phyloP scores from a whole-genome alignment of 2,329 filamentous ascomycete species.

The Verticillium nubilum region DNA sequence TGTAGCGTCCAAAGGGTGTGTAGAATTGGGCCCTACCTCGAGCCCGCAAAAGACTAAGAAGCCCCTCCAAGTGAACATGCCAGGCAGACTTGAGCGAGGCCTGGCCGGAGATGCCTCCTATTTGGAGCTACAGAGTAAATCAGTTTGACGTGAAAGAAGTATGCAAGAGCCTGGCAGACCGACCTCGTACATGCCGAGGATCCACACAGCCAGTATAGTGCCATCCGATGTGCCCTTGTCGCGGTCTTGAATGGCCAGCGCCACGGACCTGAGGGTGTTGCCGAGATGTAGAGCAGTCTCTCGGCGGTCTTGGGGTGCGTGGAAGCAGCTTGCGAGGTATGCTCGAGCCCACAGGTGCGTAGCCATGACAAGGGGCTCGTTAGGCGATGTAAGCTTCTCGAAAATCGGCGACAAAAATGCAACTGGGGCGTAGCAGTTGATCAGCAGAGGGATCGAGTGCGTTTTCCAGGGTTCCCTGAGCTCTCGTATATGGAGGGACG shows the following conservation, averaged over 20 bases:
- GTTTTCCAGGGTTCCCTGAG: slow-evolving; percentile 31
- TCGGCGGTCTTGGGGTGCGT: slow-evolving; percentile 22
- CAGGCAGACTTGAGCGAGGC: slow-evolving; percentile 23
- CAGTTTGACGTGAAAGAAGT: neutral
- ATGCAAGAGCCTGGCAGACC: neutral
- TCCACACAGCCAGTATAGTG: slow-evolving; percentile 33
- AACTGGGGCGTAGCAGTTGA: slow-evolving; percentile 29
- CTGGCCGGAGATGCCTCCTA: slow-evolving; percentile 25
- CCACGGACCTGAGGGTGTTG: slow-evolving; percentile 29
- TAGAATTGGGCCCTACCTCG: slow-evolving; percentile 22
- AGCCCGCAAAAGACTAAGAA: slow-evolving; percentile 29
- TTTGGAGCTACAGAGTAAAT: slow-evolving; percentile 20
- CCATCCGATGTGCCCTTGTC: slow-evolving; percentile 21
- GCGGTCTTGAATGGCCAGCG: slow-evolving; percentile 25
- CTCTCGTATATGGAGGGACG: slow-evolving; percentile 1
- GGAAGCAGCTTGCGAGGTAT: slow-evolving; percentile 29
- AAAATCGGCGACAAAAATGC: slow-evolving; percentile 27
- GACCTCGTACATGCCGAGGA: slow-evolving; percentile 34
- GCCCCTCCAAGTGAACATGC: slow-evolving; percentile 29
- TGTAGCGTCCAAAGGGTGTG: slow-evolving; percentile 17
- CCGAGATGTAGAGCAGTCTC: slow-evolving; percentile 30
- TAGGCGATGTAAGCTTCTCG: slow-evolving; percentile 9
- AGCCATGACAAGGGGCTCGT: slow-evolving; percentile 30
- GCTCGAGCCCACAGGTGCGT: slow-evolving; percentile 34
- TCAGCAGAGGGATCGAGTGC: slow-evolving; percentile 31